A percentile compares a stretch with the other conserved stretches of the same genome.
Conservation (phyloP, 768 basidiomycete genomes). For the Suillus sp. region DNA sequence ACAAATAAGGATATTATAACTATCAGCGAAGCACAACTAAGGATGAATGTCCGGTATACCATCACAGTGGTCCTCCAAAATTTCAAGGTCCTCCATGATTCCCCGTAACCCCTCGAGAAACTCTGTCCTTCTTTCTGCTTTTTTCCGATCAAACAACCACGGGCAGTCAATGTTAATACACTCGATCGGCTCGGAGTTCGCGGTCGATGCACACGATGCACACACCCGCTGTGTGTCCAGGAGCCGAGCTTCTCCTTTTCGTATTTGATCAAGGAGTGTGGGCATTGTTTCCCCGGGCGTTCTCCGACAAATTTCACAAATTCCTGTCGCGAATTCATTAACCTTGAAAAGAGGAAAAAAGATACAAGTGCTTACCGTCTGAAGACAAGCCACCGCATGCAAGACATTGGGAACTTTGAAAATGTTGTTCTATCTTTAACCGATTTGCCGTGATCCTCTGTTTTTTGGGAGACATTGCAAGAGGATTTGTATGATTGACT, state of each 20-base stretch:
- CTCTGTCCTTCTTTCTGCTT: conserved; percentile 47
- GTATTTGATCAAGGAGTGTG: conserved; percentile 55
- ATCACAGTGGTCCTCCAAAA: conserved; percentile 4
- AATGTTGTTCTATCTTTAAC: conserved; percentile 74
- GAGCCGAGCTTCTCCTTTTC: conserved; percentile 56
- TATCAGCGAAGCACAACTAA: neutral
- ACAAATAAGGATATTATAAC: neutral
- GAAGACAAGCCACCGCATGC: conserved; percentile 60
- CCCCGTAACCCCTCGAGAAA: conserved; percentile 32
- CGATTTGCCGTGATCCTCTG: conserved; percentile 35
- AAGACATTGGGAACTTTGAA: conserved; percentile 68
- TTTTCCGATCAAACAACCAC: conserved; percentile 74
- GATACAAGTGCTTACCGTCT: conserved; percentile 42
- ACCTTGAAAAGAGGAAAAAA: neutral
- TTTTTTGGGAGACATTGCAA: conserved; percentile 40
- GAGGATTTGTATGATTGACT: conserved; percentile 37
- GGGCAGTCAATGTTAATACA: conserved; percentile 90
- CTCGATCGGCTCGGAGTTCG: conserved; percentile 57
- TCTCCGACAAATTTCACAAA: conserved; percentile 65
- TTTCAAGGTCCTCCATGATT: conserved; percentile 33
- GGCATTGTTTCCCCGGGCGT: conserved; percentile 57
- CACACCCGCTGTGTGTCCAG: conserved; percentile 69
- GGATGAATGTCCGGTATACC: neutral
- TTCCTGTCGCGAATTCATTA: conserved; percentile 36
- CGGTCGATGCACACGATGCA: conserved; percentile 61